These are phyloP conservation scores for Penicillium lividum DNA, from an alignment of 495 filamentous ascomycete genomes.

Conservation along the genomic window DNA sequence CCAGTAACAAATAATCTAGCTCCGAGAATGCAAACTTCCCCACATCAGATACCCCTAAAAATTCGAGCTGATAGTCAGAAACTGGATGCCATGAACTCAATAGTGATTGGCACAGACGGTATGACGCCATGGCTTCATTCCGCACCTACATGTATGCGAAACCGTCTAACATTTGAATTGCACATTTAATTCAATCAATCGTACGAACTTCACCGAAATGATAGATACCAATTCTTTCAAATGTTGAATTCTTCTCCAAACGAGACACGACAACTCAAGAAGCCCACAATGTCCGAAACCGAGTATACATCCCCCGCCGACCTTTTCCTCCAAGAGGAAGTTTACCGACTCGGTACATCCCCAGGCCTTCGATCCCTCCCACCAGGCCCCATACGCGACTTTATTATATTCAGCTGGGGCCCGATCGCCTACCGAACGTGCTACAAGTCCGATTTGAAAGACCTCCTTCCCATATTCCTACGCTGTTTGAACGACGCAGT, in stretches of 20 bases:
- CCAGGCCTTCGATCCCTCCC: slow-evolving; percentile 31
- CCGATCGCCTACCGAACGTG: slow-evolving; percentile 32
- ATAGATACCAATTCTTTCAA: neutral
- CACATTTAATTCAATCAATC: neutral
- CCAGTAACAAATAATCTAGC: neutral
- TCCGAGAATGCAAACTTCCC: neutral
- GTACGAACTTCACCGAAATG: neutral
- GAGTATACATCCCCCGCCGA: slow-evolving; percentile 18
- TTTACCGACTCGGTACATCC: slow-evolving; percentile 28
- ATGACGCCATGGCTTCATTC: neutral
- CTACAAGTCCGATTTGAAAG: slow-evolving; percentile 26
- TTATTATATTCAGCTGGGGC: slow-evolving; percentile 33
- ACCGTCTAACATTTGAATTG: neutral
- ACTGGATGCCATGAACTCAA: neutral
- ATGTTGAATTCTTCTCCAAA: neutral
- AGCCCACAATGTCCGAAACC: slow-evolving; percentile 4
- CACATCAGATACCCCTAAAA: neutral
- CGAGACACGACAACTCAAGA: neutral
- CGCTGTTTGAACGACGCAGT: slow-evolving; percentile 29
- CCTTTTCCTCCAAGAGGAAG: slow-evolving; percentile 32
- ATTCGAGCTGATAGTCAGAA: neutral
- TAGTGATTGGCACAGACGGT: neutral
- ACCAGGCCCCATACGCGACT: slow-evolving; percentile 29
- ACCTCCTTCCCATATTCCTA: slow-evolving; percentile 24
- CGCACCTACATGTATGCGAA: neutral